Evolutionary conservation across 345 rosid species (phyloP).

Genomic region (Excoecaria agallocha): DNA sequence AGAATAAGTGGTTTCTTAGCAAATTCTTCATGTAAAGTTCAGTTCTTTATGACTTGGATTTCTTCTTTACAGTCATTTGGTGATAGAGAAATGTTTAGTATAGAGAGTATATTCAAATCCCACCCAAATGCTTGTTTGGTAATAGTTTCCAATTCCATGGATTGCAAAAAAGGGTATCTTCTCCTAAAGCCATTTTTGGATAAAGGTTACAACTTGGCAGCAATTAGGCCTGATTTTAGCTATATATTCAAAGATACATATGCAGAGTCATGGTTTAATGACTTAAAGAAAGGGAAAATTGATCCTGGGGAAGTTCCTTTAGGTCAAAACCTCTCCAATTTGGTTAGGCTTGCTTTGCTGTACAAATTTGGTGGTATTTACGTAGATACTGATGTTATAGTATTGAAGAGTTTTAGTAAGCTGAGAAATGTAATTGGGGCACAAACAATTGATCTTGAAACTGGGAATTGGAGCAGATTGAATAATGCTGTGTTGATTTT

Average conservation of each 20-base stretch:
- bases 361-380: conserved; percentile 84
- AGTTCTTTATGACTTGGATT: conserved; percentile 96
- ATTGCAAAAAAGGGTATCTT: conserved; percentile 45
- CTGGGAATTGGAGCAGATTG: conserved; percentile 76
- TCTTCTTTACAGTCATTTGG: conserved; percentile 60
- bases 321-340: conserved; percentile 88
- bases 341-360: conserved; percentile 66
- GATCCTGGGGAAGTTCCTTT: conserved; percentile 76
- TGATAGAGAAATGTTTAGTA: conserved; percentile 49
- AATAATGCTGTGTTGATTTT: conserved; percentile 83
- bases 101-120: conserved; percentile 66
- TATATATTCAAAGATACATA: conserved; percentile 55
- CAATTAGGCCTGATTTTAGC: conserved; percentile 62
- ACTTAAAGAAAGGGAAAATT: conserved; percentile 50
- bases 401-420: conserved; percentile 44
- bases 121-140: conserved; percentile 67
- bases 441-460: conserved; percentile 51
- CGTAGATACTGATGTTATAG: conserved; percentile 71
- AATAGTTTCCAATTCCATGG: conserved; percentile 70
- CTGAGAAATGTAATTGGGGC: conserved; percentile 76
- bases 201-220: conserved; percentile 45
- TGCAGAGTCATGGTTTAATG: conserved; percentile 66
- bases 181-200: conserved; percentile 51
- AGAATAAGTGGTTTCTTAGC: conserved; percentile 46
- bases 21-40: conserved; percentile 50